Evolutionary conservation across 2,329 filamentous ascomycete genomes (phyloP), one percentile per base, ranked within the genome.

Genomic region (Cordyceps militaris): DNA sequence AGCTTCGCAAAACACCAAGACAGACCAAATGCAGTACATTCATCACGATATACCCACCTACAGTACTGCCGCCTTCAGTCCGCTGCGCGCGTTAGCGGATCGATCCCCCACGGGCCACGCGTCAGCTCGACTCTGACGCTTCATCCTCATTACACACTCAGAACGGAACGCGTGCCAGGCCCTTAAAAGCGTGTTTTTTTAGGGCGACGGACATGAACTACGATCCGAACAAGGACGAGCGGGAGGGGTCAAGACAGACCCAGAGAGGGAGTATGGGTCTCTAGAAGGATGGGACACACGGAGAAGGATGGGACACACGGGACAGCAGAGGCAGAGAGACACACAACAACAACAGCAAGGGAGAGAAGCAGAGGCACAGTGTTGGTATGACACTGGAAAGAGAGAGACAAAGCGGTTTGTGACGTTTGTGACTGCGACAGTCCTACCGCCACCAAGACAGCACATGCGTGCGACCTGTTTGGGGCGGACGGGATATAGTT

Each of bases 1-100:
- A 21, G 38, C 38, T 8, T 4, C 21, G 38, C 5, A 19, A 7
- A 24, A 9, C 50, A 44, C 24, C 38, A 53, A 10, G 4, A 24
- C n/a, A n/a, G n/a, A 40, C 16, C 49, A 28, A 14, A 42, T 23
- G n/a, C n/a, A n/a, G n/a, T n/a, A n/a, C n/a, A n/a, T n/a, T n/a
- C n/a, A n/a, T n/a, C n/a, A n/a, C n/a, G n/a, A n/a, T n/a, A n/a
- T n/a, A n/a, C n/a, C n/a, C 34, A 23, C 21, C 26, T 14, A 23
- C n/a, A 32, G 6, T 6, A 32, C 40, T 9, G 40, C 51, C 21
- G 21, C 26, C 36, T 54, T 43, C 53, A 32, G 32, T 32, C 19
- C 32, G 23, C 43, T 49, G 53, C 34, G 4, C 36, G 53, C 53
- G 53, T 56, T 48, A 56, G 44, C 53, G 44, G 53, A 56, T 49